Conservation (phyloP, 2,329 filamentous ascomycete species). For the Fusarium sp. region DNA sequence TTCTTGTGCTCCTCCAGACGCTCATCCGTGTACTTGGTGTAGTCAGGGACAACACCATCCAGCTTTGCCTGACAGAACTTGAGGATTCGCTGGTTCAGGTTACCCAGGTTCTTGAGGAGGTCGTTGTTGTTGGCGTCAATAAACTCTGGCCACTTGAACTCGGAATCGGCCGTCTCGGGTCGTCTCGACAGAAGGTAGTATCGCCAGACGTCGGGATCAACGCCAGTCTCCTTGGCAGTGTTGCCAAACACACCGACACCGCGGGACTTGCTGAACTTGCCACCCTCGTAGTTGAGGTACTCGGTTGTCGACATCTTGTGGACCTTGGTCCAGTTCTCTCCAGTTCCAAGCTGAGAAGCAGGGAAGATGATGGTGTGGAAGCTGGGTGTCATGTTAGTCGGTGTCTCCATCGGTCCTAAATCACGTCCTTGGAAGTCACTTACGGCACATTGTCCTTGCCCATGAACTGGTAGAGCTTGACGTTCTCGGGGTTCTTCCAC, state of each 20-base stretch:
- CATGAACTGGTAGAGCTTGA: constrained; percentile 94
- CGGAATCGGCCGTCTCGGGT: constrained; percentile 86
- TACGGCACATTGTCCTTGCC: constrained; percentile 76
- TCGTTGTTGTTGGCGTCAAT: constrained; percentile 90
- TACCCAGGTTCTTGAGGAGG: constrained; percentile 80
- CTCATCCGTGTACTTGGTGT: constrained; percentile 66
- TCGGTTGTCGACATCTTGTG: constrained; percentile 91
- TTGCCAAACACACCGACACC: constrained; percentile 93
- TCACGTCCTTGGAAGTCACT: constrained; percentile 50
- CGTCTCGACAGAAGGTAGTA: constrained; percentile 90
- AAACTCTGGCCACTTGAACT: constrained; percentile 91
- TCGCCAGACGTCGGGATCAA: constrained; percentile 89
- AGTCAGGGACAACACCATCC: constrained; percentile 75
- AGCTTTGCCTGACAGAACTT: constrained; percentile 84
- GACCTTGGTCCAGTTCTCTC: constrained; percentile 89
- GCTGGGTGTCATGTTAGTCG: constrained; percentile 23
- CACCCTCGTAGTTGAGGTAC: constrained; percentile 85
- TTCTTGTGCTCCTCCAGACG: constrained; percentile 65
- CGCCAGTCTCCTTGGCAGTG: constrained; percentile 86
- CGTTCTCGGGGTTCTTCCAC: constrained; percentile 92
- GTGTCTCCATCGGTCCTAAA: not conserved
- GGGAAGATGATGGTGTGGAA: constrained; percentile 91
- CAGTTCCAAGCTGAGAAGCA: constrained; percentile 84
- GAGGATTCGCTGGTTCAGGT: constrained; percentile 79
- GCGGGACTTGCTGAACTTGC: constrained; percentile 93